Base-by-base conservation (phyloP, 768 basidiomycete species). In the Dendrothele bispora region DNA sequence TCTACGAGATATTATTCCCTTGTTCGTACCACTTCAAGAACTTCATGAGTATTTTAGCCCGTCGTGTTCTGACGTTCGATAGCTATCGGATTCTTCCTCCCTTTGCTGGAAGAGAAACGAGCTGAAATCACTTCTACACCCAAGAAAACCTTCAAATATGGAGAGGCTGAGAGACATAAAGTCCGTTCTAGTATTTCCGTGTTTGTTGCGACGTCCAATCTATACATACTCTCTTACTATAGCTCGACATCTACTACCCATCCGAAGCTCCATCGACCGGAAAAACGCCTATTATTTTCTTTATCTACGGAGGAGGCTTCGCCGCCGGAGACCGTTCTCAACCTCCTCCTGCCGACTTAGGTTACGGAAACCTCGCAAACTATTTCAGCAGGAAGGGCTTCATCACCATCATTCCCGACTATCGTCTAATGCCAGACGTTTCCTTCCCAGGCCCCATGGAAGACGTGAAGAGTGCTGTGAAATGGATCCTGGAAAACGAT, bases 181-280 rank as follows among this genome's bases (percentile, higher is more conserved):
- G 77, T 75, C 61, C 48, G 55, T 49, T 10, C 20, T 37, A 25
- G 12, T 24, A 42, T 11, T 3, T 5, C 22, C 25, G 14, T 34
- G 28, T 18, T 14, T 47, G 24, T 34, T 34, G 15, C 30, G 14
- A 34, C 11, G 12, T 28, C 6, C 26, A 3, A 21, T 29, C 17
- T n/a, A n/a, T n/a, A n/a, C n/a, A n/a, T n/a, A n/a, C n/a, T n/a
- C n/a, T 6, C 12, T 4, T 10, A 24, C 11, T 8, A 10, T 51
- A 88, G 84, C 73, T 87, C 26, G 86, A 87, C 54, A 68, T 86
- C 0, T 88, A 86, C 59, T 86, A 83, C 55, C 84, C 82, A 0
- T 52, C 67, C 2, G 29, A 65, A 3, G 40, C 59, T 5, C 49
- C 57, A 10, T 55, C 59, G 5, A 45, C 49, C 17, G 56, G 56